Conservation (phyloP, 495 filamentous ascomycete species). For the Penicillium steckii region DNA sequence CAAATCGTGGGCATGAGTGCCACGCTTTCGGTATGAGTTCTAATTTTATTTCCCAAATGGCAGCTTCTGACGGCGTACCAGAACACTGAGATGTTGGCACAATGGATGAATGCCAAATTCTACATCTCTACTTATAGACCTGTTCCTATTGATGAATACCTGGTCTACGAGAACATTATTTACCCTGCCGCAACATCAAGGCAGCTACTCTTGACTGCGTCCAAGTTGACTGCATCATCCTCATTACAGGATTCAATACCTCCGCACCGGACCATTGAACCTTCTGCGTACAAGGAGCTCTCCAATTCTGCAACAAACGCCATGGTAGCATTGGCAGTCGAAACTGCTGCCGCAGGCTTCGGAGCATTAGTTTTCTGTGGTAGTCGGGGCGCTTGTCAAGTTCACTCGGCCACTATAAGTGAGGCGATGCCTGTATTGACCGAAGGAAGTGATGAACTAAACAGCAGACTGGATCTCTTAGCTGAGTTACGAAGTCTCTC, state of each 20-base stretch:
- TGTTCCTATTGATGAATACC: slow-evolving; percentile 70
- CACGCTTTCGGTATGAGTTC: slow-evolving; percentile 61
- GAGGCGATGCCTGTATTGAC: slow-evolving; percentile 54
- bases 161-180: slow-evolving; percentile 72
- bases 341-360: slow-evolving; percentile 64
- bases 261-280: slow-evolving; percentile 49
- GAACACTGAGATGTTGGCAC: slow-evolving; percentile 67
- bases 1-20: slow-evolving; percentile 86
- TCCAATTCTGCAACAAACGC: slow-evolving; percentile 64
- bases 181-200: slow-evolving; percentile 63
- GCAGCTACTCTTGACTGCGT: slow-evolving; percentile 60
- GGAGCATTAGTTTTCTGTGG: slow-evolving; percentile 77
- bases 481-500: slow-evolving; percentile 64
- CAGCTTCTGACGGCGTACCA: slow-evolving; percentile 29
- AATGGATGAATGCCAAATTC: slow-evolving; percentile 70
- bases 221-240: slow-evolving; percentile 45
- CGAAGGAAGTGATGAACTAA: slow-evolving; percentile 46
- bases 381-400: slow-evolving; percentile 64
- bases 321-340: slow-evolving; percentile 65
- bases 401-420: slow-evolving; percentile 62
- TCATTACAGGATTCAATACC: slow-evolving; percentile 33
- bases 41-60: neutral
- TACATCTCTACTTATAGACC: slow-evolving; percentile 75
- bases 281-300: slow-evolving; percentile 60
- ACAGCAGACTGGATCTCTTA: slow-evolving; percentile 64